A percentile compares a stretch with the other conserved stretches of the same genome.
phyloP scores from a whole-genome alignment of 805 yeast genomes.

The Candida golubevii region DNA sequence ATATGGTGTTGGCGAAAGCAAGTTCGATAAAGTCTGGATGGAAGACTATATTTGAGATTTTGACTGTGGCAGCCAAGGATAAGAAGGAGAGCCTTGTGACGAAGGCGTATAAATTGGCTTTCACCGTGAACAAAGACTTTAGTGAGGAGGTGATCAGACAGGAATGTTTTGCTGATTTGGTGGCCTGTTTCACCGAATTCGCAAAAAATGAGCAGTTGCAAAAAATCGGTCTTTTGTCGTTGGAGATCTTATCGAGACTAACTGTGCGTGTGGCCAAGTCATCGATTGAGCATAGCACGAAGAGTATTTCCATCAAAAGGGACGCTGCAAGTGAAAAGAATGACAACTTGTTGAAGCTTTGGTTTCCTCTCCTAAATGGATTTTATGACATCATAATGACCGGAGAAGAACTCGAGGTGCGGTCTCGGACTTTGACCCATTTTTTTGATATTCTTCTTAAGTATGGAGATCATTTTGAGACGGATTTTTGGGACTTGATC shows the following conservation, averaged over 20 bases:
- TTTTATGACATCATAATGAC: conserved; percentile 88
- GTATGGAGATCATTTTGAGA: conserved; percentile 72
- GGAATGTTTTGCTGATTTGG: conserved; percentile 63
- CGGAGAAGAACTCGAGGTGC: conserved; percentile 90
- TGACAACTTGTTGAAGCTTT: conserved; percentile 49
- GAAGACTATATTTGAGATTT: conserved; percentile 79
- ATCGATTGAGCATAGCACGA: conserved; percentile 22
- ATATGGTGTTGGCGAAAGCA: conserved; percentile 76
- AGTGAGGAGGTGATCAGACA: conserved; percentile 61
- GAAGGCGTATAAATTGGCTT: conserved; percentile 61
- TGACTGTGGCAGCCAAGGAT: conserved; percentile 68
- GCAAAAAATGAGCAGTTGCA: conserved; percentile 84
- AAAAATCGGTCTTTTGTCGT: conserved; percentile 72
- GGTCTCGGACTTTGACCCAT: conserved; percentile 80
- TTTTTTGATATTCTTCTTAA: conserved; percentile 78
- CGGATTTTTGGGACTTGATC: conserved; percentile 75
- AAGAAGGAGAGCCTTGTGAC: conserved; percentile 54
- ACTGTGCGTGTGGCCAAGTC: conserved; percentile 55
- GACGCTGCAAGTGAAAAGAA: conserved; percentile 11
- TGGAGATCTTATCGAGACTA: conserved; percentile 64
- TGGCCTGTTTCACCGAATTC: conserved; percentile 71
- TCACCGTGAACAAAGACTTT: conserved; percentile 57
- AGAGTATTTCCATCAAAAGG: conserved; percentile 9
- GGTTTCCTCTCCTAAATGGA: conserved; percentile 86
- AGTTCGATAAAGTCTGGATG: conserved; percentile 85